Conservation (phyloP, 371 early-diverging fungal species). For the Choanephora cucurbitarum region DNA sequence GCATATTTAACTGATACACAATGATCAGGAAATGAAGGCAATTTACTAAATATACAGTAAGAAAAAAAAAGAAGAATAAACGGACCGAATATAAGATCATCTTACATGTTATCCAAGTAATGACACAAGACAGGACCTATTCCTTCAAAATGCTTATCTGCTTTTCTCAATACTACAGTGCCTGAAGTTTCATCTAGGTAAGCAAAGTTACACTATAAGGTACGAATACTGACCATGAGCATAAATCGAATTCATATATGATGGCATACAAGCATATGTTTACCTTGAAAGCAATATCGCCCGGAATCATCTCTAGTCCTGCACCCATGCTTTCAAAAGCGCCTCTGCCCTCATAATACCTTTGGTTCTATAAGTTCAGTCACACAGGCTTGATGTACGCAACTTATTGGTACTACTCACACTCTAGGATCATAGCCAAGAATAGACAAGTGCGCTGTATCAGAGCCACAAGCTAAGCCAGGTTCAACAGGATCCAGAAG, state of each 20-base stretch:
- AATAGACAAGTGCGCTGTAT: constrained; percentile 51
- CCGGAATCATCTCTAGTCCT: constrained; percentile 53
- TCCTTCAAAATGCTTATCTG: constrained; percentile 56
- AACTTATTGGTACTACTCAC: constrained; percentile 15
- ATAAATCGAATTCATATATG: no score
- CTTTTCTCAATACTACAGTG: constrained; percentile 46
- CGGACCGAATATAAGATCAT: not conserved
- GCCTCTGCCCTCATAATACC: constrained; percentile 55
- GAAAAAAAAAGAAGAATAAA: not conserved
- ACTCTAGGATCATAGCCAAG: constrained; percentile 34
- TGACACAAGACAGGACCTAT: constrained; percentile 48
- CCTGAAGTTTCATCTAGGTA: constrained; percentile 40
- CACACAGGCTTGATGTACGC: not conserved
- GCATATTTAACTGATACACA: constrained; percentile 42
- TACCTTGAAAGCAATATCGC: constrained; percentile 63
- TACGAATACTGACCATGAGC: no score
- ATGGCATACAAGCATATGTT: not conserved
- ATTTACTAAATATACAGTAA: constrained; percentile 21
- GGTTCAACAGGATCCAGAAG: constrained; percentile 59
- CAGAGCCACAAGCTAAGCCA: constrained; percentile 59
- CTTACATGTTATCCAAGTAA: constrained; percentile 46
- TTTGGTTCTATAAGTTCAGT: constrained; percentile 1
- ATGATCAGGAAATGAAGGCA: constrained; percentile 51
- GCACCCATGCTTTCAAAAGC: constrained; percentile 64
- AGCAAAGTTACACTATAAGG: constrained; percentile 52